Conservation (phyloP, 2,329 filamentous ascomycete genomes). For the Gaeumannomyces sp. region DNA sequence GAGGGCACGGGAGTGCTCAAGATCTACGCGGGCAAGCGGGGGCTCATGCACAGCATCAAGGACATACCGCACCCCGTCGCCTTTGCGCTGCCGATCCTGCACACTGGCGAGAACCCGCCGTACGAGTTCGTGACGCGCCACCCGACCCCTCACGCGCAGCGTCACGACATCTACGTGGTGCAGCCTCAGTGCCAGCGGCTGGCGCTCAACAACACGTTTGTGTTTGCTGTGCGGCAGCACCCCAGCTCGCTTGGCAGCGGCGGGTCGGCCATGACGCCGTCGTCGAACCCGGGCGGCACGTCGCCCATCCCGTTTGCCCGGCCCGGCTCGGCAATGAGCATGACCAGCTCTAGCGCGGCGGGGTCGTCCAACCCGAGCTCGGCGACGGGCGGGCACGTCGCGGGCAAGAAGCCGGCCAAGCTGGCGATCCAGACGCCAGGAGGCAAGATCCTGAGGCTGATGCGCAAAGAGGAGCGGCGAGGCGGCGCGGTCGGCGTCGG, state of each 20-base stretch:
- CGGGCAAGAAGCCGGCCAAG: conserved; percentile 81
- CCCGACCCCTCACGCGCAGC: conserved; percentile 93
- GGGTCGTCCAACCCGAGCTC: conserved; percentile 49
- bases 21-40: conserved; percentile 88
- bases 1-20: conserved; percentile 85
- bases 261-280: conserved; percentile 34
- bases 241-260: conserved; percentile 48
- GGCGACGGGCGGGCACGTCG: conserved; percentile 31
- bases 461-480: conserved; percentile 65
- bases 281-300: conserved; percentile 40
- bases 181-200: conserved; percentile 88
- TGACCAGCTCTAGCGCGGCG: conserved; percentile 52
- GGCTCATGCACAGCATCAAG: conserved; percentile 95
- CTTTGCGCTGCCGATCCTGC: conserved; percentile 81
- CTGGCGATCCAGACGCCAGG: conserved; percentile 89
- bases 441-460: conserved; percentile 87
- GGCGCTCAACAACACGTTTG: conserved; percentile 94
- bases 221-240: conserved; percentile 92
- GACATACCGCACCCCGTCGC: conserved; percentile 91
- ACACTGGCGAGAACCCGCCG: conserved; percentile 85
- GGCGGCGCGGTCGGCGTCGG: conserved; percentile 42
- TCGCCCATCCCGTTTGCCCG: conserved; percentile 57
- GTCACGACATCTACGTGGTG: conserved; percentile 93
- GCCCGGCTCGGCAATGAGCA: conserved; percentile 58
- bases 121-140: conserved; percentile 92